Percentiles rank a stretch among this genome's conserved stretches.
These are phyloP conservation scores for Acanthamoeba castellanii DNA, from an alignment of 208 protist species.

Conservation along the genomic window DNA sequence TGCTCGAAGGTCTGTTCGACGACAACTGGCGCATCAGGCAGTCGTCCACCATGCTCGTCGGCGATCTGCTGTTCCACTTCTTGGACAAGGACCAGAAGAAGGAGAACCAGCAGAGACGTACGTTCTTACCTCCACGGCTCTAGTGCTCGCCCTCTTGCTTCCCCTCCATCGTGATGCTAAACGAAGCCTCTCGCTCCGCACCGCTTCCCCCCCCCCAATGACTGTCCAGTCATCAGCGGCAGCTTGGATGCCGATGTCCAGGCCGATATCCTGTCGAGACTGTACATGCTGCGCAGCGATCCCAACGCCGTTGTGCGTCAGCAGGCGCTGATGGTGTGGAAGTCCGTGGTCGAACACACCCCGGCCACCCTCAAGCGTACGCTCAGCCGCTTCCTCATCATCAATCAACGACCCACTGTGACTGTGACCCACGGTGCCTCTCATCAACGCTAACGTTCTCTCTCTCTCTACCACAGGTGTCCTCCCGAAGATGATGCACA, in stretches of 20 bases:
- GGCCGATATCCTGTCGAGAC: constrained; percentile 86
- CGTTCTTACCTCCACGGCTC: neutral
- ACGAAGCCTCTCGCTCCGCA: too few species aligned
- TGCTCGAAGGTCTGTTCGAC: constrained; percentile 89
- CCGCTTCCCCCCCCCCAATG: neutral
- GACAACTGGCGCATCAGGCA: constrained; percentile 91
- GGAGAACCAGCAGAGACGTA: constrained; percentile 60
- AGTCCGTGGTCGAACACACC: constrained; percentile 90
- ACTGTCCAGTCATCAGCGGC: constrained; percentile 72
- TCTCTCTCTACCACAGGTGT: neutral
- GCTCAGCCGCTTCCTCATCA: neutral
- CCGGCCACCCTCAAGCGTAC: constrained; percentile 84
- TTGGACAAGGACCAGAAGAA: constrained; percentile 67
- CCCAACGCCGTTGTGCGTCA: constrained; percentile 85
- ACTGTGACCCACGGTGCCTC: neutral
- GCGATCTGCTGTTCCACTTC: constrained; percentile 88
- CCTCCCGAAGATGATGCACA: constrained; percentile 67
- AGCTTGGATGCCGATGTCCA: constrained; percentile 84
- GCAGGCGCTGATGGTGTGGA: constrained; percentile 90
- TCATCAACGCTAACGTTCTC: neutral
- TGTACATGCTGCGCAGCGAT: constrained; percentile 91
- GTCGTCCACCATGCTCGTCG: constrained; percentile 82
- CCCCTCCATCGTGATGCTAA: neutral
- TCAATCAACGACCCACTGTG: too few species aligned
- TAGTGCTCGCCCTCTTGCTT: neutral